Base-by-base conservation (phyloP, 768 basidiomycete species). In the Clitopilus hobsonii region DNA sequence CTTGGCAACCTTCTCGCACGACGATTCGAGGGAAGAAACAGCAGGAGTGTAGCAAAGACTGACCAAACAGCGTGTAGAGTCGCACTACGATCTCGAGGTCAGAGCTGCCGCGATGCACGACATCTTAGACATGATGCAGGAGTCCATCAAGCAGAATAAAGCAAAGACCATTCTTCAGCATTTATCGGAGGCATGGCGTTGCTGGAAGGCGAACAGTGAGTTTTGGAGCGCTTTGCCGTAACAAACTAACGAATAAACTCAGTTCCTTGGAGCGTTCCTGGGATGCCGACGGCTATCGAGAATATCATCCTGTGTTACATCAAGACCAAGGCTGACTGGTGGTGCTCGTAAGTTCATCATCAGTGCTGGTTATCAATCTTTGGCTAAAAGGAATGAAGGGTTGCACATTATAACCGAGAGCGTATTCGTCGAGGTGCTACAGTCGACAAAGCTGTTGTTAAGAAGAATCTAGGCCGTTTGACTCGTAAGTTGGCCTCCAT, bases 101-200 rank as follows among this genome's bases (percentile, higher is more conserved):
- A 88, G 97, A 53, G 97, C 97, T 0, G 95, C 97, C 48, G 96
- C 98, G 63, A 98, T 99, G 97, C 96, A 98, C 74, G 96, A 99
- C 71, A 98, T 99, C 62, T 78, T 99, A 61, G 96, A 98, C 76
- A 98, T 98, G 96, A 98, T 98, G 96, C 97, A 96, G 6, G 97
- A 98, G 71, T 94, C 91, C 1, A 95, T 98, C 77, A 95, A 95
- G 73, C 94, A 95, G 72, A 99, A 98, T 75, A 98, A 99, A 77
- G 86, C 94, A n/a, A 99, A 99, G 79, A 98, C 97, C 11, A 98
- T 99, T 60, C 67, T 99, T 67, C 97, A 99, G 69, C 97, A 98
- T 69, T 74, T 98, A 61, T 97, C 95, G 2, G 97, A 98, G 68
- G 97, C 96, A 8, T 98, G 97, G 97, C 81, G 96, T 62, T 98